phyloP scores from a whole-genome alignment of 768 basidiomycete species.

The Tulasnella calospora region DNA sequence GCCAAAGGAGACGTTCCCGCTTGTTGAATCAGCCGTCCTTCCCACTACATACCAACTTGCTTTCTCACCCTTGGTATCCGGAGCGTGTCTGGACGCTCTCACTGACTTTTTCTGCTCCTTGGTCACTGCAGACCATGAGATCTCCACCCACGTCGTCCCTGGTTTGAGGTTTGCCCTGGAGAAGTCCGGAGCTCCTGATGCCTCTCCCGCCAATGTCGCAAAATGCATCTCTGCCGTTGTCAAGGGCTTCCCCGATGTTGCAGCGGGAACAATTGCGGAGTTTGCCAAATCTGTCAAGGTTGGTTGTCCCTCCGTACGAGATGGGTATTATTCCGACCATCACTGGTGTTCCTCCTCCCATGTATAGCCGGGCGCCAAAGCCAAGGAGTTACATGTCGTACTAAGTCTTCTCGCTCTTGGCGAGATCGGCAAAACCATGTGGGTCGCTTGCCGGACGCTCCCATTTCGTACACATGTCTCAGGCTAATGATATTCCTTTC shows the following conservation, averaged over 20 bases:
- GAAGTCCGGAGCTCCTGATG: conserved; percentile 56
- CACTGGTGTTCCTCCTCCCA: background rate
- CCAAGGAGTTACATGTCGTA: conserved; percentile 62
- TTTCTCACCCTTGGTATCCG: conserved; percentile 72
- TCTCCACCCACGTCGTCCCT: conserved; percentile 76
- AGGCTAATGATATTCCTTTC: background rate
- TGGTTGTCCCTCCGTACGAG: conserved; percentile 27
- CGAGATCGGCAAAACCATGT: conserved; percentile 91
- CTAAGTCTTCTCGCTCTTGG: conserved; percentile 85
- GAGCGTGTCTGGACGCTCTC: conserved; percentile 72
- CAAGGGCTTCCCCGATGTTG: conserved; percentile 59
- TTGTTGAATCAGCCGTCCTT: conserved; percentile 67
- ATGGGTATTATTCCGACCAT: background rate
- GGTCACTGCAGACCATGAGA: conserved; percentile 75
- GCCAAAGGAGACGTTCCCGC: conserved; percentile 64
- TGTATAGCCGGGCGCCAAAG: conserved; percentile 34
- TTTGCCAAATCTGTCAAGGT: conserved; percentile 81
- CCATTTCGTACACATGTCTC: background rate
- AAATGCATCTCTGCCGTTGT: conserved; percentile 83
- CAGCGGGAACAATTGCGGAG: conserved; percentile 78
- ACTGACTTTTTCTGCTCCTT: conserved; percentile 77
- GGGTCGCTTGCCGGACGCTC: conserved; percentile 31
- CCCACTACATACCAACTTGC: conserved; percentile 63
- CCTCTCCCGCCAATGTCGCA: conserved; percentile 62
- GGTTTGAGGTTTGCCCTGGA: conserved; percentile 63